Percentiles rank a stretch among this genome's conserved stretches.
phyloP scores from a whole-genome alignment of 2,329 filamentous ascomycete genomes.

The Fusarium protoensiforme region DNA sequence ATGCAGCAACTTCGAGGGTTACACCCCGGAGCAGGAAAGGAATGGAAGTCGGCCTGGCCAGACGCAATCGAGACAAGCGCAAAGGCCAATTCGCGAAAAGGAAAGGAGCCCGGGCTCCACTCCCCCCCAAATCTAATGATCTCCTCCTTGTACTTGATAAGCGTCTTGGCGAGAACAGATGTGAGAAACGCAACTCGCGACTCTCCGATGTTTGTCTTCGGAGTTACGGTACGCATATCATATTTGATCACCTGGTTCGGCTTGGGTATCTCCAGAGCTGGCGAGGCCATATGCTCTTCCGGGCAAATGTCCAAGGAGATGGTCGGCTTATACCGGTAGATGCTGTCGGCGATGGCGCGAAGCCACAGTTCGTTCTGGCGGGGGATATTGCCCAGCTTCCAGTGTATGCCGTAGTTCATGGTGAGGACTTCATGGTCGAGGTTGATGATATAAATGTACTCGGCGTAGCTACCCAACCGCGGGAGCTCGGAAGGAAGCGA shows the following conservation, averaged over 20 bases:
- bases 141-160: conserved; percentile 8
- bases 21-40: background rate
- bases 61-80: conserved; percentile 26
- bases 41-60: conserved; percentile 8
- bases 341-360: conserved; percentile 5
- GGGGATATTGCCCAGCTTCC: conserved; percentile 28
- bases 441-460: conserved; percentile 24
- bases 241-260: background rate
- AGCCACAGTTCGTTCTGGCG: conserved; percentile 21
- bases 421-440: conserved; percentile 34
- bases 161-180: background rate
- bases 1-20: background rate
- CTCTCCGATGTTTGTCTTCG: background rate
- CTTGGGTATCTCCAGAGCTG: conserved; percentile 18
- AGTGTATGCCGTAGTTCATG: conserved; percentile 29
- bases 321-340: conserved; percentile 13
- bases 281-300: conserved; percentile 22
- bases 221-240: background rate
- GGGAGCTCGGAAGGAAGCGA: conserved; percentile 13
- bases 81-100: conserved; percentile 32
- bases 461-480: conserved; percentile 8
- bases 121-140: conserved; percentile 20
- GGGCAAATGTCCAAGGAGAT: conserved; percentile 16
- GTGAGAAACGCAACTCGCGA: conserved; percentile 8
- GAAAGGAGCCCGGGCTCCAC: conserved; percentile 31